Base-by-base conservation (phyloP, 2,329 filamentous ascomycete genomes). In the Paraphaeosphaeria minitans region DNA sequence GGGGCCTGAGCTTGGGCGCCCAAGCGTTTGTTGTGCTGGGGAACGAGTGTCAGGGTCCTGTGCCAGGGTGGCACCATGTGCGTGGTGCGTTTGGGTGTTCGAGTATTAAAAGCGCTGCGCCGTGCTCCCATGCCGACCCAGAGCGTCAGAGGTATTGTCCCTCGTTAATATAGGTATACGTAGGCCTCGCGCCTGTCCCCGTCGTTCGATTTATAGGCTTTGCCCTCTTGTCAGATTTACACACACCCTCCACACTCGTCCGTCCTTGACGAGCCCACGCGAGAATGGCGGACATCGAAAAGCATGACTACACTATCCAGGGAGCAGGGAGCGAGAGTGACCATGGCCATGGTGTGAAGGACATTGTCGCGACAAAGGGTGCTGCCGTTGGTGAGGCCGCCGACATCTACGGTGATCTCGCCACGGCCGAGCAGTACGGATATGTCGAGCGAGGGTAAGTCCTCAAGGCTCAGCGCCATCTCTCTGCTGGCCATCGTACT, bases 331-430 rank as follows among this genome's bases (percentile, higher is more conserved):
- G 29, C 9, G 29, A 31, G 8, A 59, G 65, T 45, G 22, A 53
- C 61, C 16, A 51, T 53, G 63, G 62, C 42, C 61, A 73, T 62
- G 71, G 60, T 27, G 52, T 71, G 19, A 66, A 68, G 52, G 62
- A 73, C 9, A 60, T 75, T 21, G 63, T 68, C 45, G 59, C 68
- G 2, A 24, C 52, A 1, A 74, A 70, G 58, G 71, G 68, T 24
- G 57, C 48, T 33, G 65, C 62, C 33, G 66, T 80, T 22, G 74
- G 71, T 22, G 83, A 85, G 69, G 83, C 83, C 42, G 79, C 79
- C 43, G 84, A 81, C 53, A 48, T 85, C 21, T 85, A 84, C 68
- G 83, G 83, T 47, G 79, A 84, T 62, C 14, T 82, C 41, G 73
- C 80, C 54, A 79, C 78, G 7, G 83, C 82, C 10, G 82, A 84